phyloP scores from a whole-genome alignment of 352 stramenopile genomes.

The Aphanomyces stellatus region DNA sequence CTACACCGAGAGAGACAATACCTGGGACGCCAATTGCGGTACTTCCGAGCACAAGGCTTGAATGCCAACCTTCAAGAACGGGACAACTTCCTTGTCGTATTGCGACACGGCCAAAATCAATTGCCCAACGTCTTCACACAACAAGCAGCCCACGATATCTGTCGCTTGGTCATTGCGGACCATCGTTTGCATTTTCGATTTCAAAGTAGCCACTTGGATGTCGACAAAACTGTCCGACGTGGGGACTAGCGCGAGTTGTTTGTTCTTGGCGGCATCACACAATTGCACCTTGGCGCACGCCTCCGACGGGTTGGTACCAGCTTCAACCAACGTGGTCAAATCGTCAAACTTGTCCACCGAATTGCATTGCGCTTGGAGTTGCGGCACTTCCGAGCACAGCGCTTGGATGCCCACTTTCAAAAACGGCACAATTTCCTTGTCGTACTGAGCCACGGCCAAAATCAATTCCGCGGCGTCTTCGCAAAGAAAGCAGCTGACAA shows the following conservation, averaged over 20 bases:
- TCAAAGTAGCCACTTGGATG: not conserved
- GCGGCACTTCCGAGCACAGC: conserved; percentile 37
- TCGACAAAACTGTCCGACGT: conserved; percentile 2
- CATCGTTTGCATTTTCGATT: not conserved
- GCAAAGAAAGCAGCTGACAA: conserved; percentile 11
- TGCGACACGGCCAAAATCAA: not conserved
- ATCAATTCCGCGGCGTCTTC: conserved; percentile 14
- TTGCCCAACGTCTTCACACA: conserved; percentile 9
- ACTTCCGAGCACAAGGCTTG: conserved; percentile 47
- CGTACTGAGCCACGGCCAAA: not conserved
- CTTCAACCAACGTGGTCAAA: conserved; percentile 41
- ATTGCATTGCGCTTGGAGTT: not conserved
- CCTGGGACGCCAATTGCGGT: not conserved
- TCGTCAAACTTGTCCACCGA: conserved; percentile 68
- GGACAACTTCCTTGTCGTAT: conserved; percentile 4
- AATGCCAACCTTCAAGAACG: conserved; percentile 18
- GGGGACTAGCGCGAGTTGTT: too few relatives aligned
- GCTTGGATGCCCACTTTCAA: conserved; percentile 28
- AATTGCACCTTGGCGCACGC: conserved; percentile 46
- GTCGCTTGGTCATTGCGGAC: not conserved
- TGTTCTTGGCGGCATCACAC: conserved; percentile 31
- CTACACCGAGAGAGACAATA: too few relatives aligned
- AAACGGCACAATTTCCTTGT: conserved; percentile 10
- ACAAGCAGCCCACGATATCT: not conserved
- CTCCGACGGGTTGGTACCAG: conserved; percentile 48